These are phyloP conservation scores for Hypoxylon sp. DNA, from an alignment of 2,329 filamentous ascomycete species.

Conservation along the genomic window DNA sequence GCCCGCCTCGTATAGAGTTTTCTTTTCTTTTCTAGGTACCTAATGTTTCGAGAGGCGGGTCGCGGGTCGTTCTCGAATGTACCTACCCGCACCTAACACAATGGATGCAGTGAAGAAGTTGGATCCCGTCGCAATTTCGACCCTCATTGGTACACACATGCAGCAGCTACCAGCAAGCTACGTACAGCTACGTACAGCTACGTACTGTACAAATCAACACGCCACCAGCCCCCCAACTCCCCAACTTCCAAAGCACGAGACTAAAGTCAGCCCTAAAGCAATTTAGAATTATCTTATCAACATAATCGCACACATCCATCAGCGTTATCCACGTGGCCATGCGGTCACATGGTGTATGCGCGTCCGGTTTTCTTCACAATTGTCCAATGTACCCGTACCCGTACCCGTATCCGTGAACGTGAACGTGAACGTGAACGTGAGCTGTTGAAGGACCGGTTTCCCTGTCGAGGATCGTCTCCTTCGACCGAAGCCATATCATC, in stretches of 20 bases:
- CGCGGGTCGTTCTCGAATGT: background rate
- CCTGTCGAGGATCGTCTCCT: background rate
- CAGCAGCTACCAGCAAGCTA: too few relatives aligned
- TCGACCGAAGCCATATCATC: background rate
- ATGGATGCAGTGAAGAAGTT: background rate
- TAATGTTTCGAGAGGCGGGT: too few relatives aligned
- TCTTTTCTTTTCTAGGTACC: background rate
- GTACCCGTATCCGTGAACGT: background rate
- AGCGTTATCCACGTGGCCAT: constrained; percentile 40
- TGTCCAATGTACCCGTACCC: background rate
- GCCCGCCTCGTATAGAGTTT: background rate
- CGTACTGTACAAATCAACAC: constrained; percentile 1
- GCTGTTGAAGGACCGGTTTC: background rate
- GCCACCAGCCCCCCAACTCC: constrained; percentile 3
- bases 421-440: background rate
- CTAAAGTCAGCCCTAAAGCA: constrained; percentile 42
- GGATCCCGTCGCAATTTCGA: background rate
- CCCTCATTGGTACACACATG: background rate
- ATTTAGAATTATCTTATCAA: constrained; percentile 28
- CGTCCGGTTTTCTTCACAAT: background rate
- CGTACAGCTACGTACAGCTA: background rate
- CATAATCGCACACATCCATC: constrained; percentile 16
- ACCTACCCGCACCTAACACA: too few relatives aligned
- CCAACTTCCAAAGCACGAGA: constrained; percentile 16
- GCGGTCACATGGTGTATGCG: constrained; percentile 23